Evolutionary conservation across 2,329 filamentous ascomycete species (phyloP).

Genomic region (Akanthomyces uredinophilus): DNA sequence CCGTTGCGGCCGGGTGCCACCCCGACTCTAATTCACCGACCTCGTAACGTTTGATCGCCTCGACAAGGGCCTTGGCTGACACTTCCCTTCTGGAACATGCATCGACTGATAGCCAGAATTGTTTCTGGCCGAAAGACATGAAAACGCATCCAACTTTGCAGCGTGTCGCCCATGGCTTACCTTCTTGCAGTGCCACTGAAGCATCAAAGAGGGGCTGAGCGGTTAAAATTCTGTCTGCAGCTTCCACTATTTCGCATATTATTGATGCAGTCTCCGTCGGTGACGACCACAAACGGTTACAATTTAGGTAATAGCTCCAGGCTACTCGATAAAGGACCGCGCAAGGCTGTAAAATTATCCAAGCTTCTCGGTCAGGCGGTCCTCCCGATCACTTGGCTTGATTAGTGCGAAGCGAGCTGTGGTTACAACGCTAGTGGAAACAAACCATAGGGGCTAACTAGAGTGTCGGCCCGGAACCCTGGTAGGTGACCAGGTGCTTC

Average conservation of each 20-base stretch:
- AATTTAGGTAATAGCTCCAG: neutral
- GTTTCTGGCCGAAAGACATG: neutral
- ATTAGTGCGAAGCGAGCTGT: neutral
- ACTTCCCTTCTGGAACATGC: neutral
- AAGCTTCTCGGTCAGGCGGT: neutral
- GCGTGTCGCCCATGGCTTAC: neutral
- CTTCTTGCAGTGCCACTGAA: neutral
- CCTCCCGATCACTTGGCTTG: neutral
- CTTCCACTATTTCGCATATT: constrained; percentile 1
- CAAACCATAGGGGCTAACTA: neutral
- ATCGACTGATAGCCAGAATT: neutral
- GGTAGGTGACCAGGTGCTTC: neutral
- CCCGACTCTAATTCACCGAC: too few species aligned
- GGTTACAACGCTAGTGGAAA: neutral
- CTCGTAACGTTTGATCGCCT: neutral
- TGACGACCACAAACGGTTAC: neutral
- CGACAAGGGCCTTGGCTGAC: neutral
- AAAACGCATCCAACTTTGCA: neutral
- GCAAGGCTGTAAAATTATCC: neutral
- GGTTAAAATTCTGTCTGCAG: neutral
- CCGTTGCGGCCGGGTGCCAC: neutral
- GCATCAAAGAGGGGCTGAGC: neutral
- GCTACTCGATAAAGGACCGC: neutral
- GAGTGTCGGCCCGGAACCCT: neutral
- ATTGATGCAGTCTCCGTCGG: constrained; percentile 7